Base-by-base conservation (phyloP, 1,284 basidiomycete genomes). In the Puccinia hordei region DNA sequence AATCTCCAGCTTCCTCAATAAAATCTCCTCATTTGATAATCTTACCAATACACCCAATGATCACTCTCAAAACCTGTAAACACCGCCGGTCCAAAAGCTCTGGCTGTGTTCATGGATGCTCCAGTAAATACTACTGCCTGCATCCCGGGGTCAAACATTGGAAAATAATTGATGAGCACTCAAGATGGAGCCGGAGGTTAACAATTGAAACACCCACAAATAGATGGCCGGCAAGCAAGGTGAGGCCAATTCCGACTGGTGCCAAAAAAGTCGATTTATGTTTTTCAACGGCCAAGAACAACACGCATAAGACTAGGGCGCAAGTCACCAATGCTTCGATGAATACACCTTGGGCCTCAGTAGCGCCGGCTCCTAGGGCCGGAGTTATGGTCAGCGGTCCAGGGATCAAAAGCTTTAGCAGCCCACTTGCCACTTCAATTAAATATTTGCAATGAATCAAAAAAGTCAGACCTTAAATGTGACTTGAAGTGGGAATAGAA, bases 231-330 rank as follows among this genome's bases (percentile, higher is more conserved):
- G 89, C 88, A 83, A 91, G 91, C 22, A 92, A 86, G 0, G 90
- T 91, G 80, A 91, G 87, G 10, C 91, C 91, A 77, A 92, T 91
- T 4, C 91, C 90, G 81, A 93, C 86, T 2, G 92, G 92, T 27
- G 92, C 91, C 81, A 92, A 89, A 0, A 91, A 90, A 0, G 91
- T 93, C 0, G 89, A 87, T 33, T 87, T 86, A 83, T 91, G 90
- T 86, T 92, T 80, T 57, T 80, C 79, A 30, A 66, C 72, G 35
- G 79, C 79, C 3, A 80, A 49, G 51, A 80, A 80, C 6, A 80
- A 27, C 6, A 80, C 79, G 27, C 51, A 74, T 30, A 80, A 41
- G 15, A 80, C 69, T 44, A 80, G 35, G 35, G 79, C 79, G 24
- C 71, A 73, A n/a, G 79, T 80, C 2, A 65, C 24, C 15, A 80